Conservation (phyloP, 1,284 basidiomycete genomes). For the Puccinia sorghi region DNA sequence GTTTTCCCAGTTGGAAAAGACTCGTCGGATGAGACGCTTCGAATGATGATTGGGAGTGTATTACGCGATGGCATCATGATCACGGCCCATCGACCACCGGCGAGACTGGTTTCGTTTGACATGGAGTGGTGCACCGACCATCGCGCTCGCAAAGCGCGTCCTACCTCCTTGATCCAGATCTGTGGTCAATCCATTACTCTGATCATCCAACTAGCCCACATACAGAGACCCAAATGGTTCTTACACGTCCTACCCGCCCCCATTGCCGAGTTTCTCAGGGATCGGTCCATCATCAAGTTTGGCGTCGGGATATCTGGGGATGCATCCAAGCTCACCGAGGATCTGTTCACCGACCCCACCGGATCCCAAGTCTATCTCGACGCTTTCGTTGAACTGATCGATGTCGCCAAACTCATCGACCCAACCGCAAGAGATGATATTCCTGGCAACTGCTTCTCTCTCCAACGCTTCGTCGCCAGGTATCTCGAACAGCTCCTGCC, state of each 20-base stretch:
- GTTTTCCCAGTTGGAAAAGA: slow-evolving; percentile 1
- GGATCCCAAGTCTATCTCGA: slow-evolving; percentile 17
- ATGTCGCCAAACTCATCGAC: slow-evolving; percentile 29
- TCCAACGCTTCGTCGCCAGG: slow-evolving; percentile 28
- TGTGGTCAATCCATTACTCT: slow-evolving; percentile 21
- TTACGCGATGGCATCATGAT: slow-evolving; percentile 4
- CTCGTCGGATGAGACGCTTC: background rate
- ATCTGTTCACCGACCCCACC: slow-evolving; percentile 8
- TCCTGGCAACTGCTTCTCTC: background rate
- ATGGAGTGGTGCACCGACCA: slow-evolving; percentile 36
- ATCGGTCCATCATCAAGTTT: slow-evolving; percentile 22
- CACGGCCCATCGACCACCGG: slow-evolving; percentile 2
- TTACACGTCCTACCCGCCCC: slow-evolving; percentile 3
- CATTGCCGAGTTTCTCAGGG: slow-evolving; percentile 26
- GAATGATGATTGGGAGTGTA: background rate
- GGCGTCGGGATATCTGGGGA: slow-evolving; percentile 35
- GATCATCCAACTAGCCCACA: slow-evolving; percentile 34
- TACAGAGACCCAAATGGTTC: slow-evolving; percentile 11
- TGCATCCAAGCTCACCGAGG: slow-evolving; percentile 20
- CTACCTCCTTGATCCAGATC: slow-evolving; percentile 37
- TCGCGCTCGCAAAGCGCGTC: background rate
- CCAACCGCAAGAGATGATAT: slow-evolving; percentile 12
- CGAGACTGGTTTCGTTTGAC: slow-evolving; percentile 24
- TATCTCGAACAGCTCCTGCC: slow-evolving; percentile 30
- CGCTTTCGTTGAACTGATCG: slow-evolving; percentile 16